Percentiles rank a stretch among this genome's conserved stretches.
Evolutionary conservation across 2,329 filamentous ascomycete genomes (phyloP).

Genomic region (Hypoxylon sp.): DNA sequence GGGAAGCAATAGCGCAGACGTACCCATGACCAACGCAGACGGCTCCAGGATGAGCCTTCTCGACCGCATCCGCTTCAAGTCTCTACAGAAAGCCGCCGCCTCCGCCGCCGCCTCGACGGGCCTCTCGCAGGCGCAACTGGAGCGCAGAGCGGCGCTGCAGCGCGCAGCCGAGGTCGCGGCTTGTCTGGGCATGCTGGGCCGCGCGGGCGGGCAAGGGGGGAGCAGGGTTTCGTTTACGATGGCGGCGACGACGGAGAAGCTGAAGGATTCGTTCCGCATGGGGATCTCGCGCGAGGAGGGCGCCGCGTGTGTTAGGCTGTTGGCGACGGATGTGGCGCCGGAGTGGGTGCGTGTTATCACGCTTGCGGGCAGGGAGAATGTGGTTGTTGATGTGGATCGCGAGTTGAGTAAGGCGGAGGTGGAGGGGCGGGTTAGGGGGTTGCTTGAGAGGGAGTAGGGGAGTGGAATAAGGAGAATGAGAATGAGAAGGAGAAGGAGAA

Average conservation of each 20-base stretch:
- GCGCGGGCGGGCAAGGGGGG: conserved; percentile 58
- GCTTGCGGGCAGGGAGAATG: conserved; percentile 69
- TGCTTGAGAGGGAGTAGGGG: conserved; percentile 40
- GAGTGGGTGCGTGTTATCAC: conserved; percentile 69
- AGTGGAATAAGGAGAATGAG: background rate
- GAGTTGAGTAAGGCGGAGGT: conserved; percentile 56
- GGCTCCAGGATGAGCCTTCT: conserved; percentile 76
- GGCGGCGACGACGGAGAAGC: conserved; percentile 72
- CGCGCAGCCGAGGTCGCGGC: conserved; percentile 77
- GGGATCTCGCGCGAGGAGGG: conserved; percentile 69
- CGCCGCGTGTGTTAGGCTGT: conserved; percentile 64
- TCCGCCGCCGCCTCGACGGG: conserved; percentile 59
- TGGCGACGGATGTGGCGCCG: conserved; percentile 69
- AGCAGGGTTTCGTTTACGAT: conserved; percentile 76
- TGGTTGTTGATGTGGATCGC: conserved; percentile 66
- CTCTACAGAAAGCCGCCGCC: conserved; percentile 66
- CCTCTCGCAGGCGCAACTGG: conserved; percentile 68
- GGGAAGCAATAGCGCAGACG: conserved; percentile 35
- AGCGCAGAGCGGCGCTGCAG: conserved; percentile 75
- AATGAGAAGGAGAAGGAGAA: background rate
- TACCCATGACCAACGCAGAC: conserved; percentile 59
- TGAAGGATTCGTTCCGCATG: conserved; percentile 76
- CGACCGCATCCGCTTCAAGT: conserved; percentile 82
- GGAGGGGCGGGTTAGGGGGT: conserved; percentile 50
- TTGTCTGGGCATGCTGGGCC: conserved; percentile 76